Evolutionary conservation across 2,329 filamentous ascomycete genomes (phyloP).

Genomic region (Cercospora sp.): DNA sequence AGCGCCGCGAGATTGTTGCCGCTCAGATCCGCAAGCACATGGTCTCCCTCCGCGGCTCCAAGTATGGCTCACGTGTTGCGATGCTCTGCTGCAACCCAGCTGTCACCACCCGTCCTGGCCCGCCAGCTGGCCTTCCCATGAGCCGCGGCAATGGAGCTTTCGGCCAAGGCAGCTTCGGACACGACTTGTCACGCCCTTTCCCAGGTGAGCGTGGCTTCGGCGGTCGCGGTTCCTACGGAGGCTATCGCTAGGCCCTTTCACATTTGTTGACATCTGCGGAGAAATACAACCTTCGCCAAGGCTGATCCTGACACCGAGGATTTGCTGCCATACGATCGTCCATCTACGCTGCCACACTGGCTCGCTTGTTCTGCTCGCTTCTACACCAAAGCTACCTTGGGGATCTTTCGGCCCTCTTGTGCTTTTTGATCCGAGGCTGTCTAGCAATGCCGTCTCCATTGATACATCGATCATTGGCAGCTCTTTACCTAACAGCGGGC

Average conservation of each 20-base stretch:
- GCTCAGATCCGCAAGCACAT: constrained; percentile 97
- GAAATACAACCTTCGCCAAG: constrained; percentile 21
- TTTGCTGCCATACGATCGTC: constrained; percentile 23
- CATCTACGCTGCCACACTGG: constrained; percentile 29
- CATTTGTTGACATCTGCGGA: constrained; percentile 16
- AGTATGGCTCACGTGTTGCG: constrained; percentile 95
- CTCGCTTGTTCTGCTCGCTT: constrained; percentile 28
- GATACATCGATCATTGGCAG: constrained; percentile 23
- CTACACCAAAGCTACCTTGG: constrained; percentile 27
- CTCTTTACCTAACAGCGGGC: constrained; percentile 25
- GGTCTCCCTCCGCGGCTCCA: constrained; percentile 96
- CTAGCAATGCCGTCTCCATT: constrained; percentile 23
- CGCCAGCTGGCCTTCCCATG: constrained; percentile 62
- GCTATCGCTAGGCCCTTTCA: constrained; percentile 31
- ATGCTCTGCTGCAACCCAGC: constrained; percentile 99
- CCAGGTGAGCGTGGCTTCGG: constrained; percentile 23
- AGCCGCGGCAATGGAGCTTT: constrained; percentile 27
- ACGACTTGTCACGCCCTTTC: constrained; percentile 26
- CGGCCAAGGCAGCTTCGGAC: constrained; percentile 28
- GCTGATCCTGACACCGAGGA: constrained; percentile 16
- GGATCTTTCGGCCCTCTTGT: constrained; percentile 18
- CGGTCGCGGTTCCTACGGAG: constrained; percentile 29
- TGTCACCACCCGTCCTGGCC: constrained; percentile 82
- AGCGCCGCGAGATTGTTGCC: constrained; percentile 90
- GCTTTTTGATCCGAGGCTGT: constrained; percentile 25